Evolutionary conservation across 495 filamentous ascomycete species (phyloP).

Genomic region (Geoglossum glabrum): DNA sequence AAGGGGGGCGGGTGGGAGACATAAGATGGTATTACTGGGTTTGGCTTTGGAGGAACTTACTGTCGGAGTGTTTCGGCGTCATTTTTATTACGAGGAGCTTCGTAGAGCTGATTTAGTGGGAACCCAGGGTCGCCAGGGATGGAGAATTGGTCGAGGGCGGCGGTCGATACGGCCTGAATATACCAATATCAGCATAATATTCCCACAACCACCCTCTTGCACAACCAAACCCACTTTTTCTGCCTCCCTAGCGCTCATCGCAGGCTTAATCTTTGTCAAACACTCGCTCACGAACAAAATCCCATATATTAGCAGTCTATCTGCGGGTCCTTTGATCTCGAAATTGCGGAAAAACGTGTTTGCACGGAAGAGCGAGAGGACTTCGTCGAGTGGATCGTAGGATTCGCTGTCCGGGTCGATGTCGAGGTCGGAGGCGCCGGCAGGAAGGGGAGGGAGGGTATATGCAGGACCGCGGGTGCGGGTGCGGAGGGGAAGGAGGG

Average conservation of each 20-base stretch:
- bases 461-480: constrained; percentile 82
- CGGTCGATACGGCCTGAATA: constrained; percentile 39
- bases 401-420: constrained; percentile 69
- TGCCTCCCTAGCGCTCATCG: constrained; percentile 36
- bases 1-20: neutral
- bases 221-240: constrained; percentile 28
- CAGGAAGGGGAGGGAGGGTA: constrained; percentile 52
- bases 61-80: constrained; percentile 71
- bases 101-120: constrained; percentile 72
- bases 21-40: too few species aligned
- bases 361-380: constrained; percentile 79
- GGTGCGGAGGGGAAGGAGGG: constrained; percentile 83
- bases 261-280: constrained; percentile 62
- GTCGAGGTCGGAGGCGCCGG: constrained; percentile 43
- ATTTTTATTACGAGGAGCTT: constrained; percentile 64
- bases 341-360: constrained; percentile 99
- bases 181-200: neutral
- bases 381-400: constrained; percentile 91
- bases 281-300: constrained; percentile 86
- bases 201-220: neutral
- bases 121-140: constrained; percentile 89
- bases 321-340: constrained; percentile 92
- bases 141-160: constrained; percentile 77
- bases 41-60: constrained; percentile 22
- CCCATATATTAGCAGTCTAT: constrained; percentile 87